Evolutionary conservation across 2,329 filamentous ascomycete species (phyloP), one percentile per base, ranked within the genome.

Genomic region (Paramyrothecium roridum): DNA sequence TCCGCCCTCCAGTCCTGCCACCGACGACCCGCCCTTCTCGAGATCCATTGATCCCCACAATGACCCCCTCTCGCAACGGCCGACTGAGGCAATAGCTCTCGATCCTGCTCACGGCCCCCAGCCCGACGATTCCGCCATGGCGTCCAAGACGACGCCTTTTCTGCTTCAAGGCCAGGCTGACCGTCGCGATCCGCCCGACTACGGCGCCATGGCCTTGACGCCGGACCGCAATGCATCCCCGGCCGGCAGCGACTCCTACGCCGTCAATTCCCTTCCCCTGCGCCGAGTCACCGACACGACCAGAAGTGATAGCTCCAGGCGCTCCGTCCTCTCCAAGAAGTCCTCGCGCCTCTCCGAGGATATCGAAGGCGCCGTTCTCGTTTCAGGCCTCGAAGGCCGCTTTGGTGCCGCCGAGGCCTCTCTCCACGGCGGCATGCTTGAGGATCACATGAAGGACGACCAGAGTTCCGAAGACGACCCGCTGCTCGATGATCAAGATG

Each of bases 351-450:
- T 70, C 22, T 81, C 81, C 3, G 77, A 80, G 46, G 80, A 82
- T 57, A 69, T 83, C 20, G 79, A 80, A 26, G 76, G 76, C 34
- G 76, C 79, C 17, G 73, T 78, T 33, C 71, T 83, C n/a, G 74
- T 78, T 43, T 76, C 78, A 20, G 80, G 82, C 30, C 70, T 82
- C 8, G 81, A 83, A 45, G 77, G 80, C 49, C 77, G 82, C 43
- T 80, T 81, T 63, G 75, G 79, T 26, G 65, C 81, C n/a, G 71
- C 76, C 19, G 76, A 84, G 58, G 73, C 75, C 2, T 67, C 79
- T 3, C 64, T 82, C 20, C 67, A 78, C 17, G 75, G 75, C 57
- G 76, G 77, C 30, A 69, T 80, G 21, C 65, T 78, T 6, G 75
- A 77, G 19, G 72, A 77, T 53, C 67, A 70, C 48, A 73, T 78